Evolutionary conservation across 2,329 filamentous ascomycete genomes (phyloP), one percentile per base, ranked within the genome.

Genomic region (Cordyceps fumosorosea): DNA sequence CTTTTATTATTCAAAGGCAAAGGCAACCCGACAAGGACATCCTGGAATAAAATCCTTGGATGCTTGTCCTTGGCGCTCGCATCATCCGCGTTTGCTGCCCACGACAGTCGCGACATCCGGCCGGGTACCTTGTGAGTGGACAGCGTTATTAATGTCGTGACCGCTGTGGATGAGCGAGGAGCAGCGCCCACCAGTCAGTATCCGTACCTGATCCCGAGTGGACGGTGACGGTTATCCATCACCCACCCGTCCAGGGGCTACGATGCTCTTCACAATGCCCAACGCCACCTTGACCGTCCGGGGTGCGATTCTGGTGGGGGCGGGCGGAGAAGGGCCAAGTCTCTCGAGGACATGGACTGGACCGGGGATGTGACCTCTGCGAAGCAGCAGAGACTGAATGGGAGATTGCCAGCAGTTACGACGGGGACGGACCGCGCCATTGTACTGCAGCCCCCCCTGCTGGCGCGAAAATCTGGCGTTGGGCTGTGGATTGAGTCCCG

Each of bases 401-500:
- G 48, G 51, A 54, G 34, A 54, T 56, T 56, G 8, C 51, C 6
- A 44, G 8, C 18, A 6, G 29, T 29, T 24, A 4, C 22, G 16
- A 20, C 6, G 42, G 42, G 42, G n/a, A 20, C 42, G 16, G 42
- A 44, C 42, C 16, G n/a, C 16, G 29, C 29, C 29, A 29, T 29
- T 29, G 29, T 7, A 29, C 29, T 7, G 29, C 29, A 1, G 29
- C 29, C 29, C 6, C 42, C 42, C 42, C 18, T 29, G 3, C 42
- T 20, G n/a, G 42, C 3, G 16, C 34, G 8, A n/a, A 16, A 44
- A 18, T 7, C 5, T 18, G n/a, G 44, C 2, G 14, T 37, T 48
- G 44, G 45, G 56, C 56, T 58, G 24, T 51, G 22, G 40, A 50
- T 40, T 58, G 45, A 51, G 56, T 8, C 32, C 56, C 29, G 56